phyloP scores from a whole-genome alignment of 352 stramenopile genomes.

The Pythium guiyangense region DNA sequence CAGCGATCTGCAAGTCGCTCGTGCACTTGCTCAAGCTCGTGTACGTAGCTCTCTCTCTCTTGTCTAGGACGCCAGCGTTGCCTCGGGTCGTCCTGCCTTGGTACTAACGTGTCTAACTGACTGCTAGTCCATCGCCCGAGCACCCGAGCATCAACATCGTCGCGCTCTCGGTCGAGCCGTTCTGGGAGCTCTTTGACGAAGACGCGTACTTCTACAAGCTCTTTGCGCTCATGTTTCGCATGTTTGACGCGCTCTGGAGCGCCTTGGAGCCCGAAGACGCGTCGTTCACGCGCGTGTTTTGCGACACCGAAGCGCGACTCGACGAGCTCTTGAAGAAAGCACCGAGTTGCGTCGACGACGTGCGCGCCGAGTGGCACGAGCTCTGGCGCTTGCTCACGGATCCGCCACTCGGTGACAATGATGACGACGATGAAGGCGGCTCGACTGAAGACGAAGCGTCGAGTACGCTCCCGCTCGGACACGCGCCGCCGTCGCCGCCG shows the following conservation, averaged over 20 bases:
- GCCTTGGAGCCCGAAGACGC: constrained; percentile 51
- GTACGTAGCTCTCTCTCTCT: constrained; percentile 21
- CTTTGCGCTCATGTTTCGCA: constrained; percentile 70
- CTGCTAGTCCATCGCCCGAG: constrained; percentile 43
- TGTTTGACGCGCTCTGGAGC: constrained; percentile 74
- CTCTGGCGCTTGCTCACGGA: constrained; percentile 30
- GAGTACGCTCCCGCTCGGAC: constrained; percentile 11
- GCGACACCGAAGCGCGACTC: constrained; percentile 62
- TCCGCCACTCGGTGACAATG: constrained; percentile 17
- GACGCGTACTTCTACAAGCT: constrained; percentile 75
- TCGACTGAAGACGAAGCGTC: constrained; percentile 25
- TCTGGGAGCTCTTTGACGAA: constrained; percentile 83
- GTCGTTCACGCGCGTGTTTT: constrained; percentile 78
- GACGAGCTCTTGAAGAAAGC: constrained; percentile 65
- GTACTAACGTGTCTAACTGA: neutral
- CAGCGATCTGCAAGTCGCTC: constrained; percentile 65
- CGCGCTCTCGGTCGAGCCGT: constrained; percentile 69
- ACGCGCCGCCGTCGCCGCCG: constrained; percentile 22
- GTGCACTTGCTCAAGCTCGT: constrained; percentile 68
- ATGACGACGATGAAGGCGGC: constrained; percentile 27
- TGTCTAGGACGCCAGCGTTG: neutral
- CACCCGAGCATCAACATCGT: constrained; percentile 70
- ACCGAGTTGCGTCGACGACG: constrained; percentile 53
- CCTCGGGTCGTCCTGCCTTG: neutral
- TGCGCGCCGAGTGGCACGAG: constrained; percentile 60